Base-by-base conservation (phyloP, 176 grass and related monocot genomes). In the Aegilops umbellulata region DNA sequence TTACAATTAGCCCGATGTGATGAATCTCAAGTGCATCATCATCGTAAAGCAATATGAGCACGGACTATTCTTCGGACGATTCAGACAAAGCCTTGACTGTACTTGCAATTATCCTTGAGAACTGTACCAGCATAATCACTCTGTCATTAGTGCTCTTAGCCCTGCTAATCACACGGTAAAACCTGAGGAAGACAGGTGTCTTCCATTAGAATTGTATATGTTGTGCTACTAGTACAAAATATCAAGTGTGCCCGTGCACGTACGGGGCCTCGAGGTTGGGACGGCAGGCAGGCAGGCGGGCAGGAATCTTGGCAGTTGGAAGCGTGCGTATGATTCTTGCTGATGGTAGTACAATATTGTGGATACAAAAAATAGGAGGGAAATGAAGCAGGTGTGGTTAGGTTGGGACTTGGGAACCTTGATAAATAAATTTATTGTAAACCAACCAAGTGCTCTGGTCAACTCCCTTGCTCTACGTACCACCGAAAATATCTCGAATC, bases 401-500 rank as follows among this genome's bases (percentile, higher is more conserved):
- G 61, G 65, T 82, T 53, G 7, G 41, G 65, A n/a, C 44, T 82
- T 53, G 7, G 41, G 65, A n/a, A 69, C 12, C 12, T 58, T 15
- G 22, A 22, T 73, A 60, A 57, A 13, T 22, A 11, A 16, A 27
- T 6, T 7, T n/a, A 19, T 47, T 49, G 2, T 19, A 57, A 57
- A 57, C 19, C 17, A 57, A 57, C 16, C 53, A 8, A 84, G 71
- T 76, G 82, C 26, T 41, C 14, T 3, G 71, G 82, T 84, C 82
- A 84, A 84, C 82, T 76, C 69, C 34, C 24, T 53, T 31, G 14
- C 25, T 11, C 73, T 76, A 30, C 73, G n/a, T n/a, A n/a, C n/a
- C n/a, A n/a, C n/a, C n/a, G 25, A 57, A 22, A 57, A 20, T 5
- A 76, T 22, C 22, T n/a, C 10, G 12, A 20, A 60, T 72, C 82